Conservation (phyloP, 768 basidiomycete species). For the Tephrocybe rancida region DNA sequence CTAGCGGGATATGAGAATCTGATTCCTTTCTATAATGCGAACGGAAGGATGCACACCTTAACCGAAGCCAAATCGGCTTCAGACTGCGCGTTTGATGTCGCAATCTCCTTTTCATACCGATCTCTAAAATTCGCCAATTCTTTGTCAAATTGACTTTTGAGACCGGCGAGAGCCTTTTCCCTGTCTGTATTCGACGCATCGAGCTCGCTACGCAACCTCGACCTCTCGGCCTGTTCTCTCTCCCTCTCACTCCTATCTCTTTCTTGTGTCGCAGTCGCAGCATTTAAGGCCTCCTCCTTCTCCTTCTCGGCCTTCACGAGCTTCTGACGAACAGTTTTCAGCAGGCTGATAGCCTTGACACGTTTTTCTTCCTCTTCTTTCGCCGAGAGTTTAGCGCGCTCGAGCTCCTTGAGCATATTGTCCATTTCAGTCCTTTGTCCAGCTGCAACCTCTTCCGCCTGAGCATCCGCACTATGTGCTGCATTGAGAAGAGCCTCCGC, state of each 20-base stretch:
- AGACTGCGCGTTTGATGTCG: constrained; percentile 64
- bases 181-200: constrained; percentile 61
- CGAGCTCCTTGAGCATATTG: constrained; percentile 63
- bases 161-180: constrained; percentile 58
- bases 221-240: constrained; percentile 55
- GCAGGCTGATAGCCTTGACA: constrained; percentile 85
- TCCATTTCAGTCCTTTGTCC: constrained; percentile 59
- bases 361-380: constrained; percentile 99
- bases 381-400: constrained; percentile 57
- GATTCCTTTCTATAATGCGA: neutral
- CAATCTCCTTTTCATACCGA: constrained; percentile 73
- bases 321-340: constrained; percentile 96
- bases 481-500: constrained; percentile 70
- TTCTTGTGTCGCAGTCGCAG: constrained; percentile 51
- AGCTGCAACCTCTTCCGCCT: constrained; percentile 49
- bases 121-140: constrained; percentile 65
- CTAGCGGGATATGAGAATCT: constrained; percentile 37
- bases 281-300: constrained; percentile 74
- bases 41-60: constrained; percentile 53
- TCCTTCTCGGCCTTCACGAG: constrained; percentile 97
- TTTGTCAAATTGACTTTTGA: constrained; percentile 73
- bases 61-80: constrained; percentile 75
- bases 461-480: constrained; percentile 48
- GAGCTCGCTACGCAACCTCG: constrained; percentile 63
- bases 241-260: constrained; percentile 56